phyloP scores from a whole-genome alignment of 75 land plant species.

The Pinus albicaulis region DNA sequence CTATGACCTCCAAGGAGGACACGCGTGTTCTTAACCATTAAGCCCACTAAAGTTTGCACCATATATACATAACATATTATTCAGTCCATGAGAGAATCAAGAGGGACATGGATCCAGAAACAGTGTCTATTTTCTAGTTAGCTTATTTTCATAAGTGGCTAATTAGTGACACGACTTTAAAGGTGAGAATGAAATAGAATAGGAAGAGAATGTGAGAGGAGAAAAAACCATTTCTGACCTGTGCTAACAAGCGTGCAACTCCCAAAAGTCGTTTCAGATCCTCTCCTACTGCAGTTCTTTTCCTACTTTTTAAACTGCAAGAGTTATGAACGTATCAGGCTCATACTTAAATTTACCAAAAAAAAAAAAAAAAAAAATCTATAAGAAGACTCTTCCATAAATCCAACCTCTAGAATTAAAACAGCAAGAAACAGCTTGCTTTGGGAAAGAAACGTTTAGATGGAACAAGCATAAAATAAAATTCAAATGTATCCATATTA shows the following conservation, averaged over 20 bases:
- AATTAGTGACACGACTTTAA: background rate
- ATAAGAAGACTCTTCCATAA: background rate
- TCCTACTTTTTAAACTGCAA: background rate
- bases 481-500: background rate
- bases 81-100: background rate
- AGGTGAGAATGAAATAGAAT: background rate
- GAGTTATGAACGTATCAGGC: background rate
- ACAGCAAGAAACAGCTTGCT: background rate
- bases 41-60: too few species aligned
- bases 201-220: background rate
- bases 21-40: too few species aligned
- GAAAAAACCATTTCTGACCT: slow-evolving; percentile 19
- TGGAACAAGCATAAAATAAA: background rate
- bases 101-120: background rate
- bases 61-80: too few species aligned
- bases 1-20: too few species aligned
- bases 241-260: slow-evolving; percentile 54
- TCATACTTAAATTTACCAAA: too few species aligned
- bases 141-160: background rate
- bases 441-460: background rate
- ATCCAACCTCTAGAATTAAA: background rate
- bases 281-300: background rate
- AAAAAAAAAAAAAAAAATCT: background rate
- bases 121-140: background rate
- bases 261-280: slow-evolving; percentile 59